Evolutionary conservation across 306 rosid species (phyloP), one percentile per base, ranked within the genome.

Genomic region (Macrotyloma uniflorum): DNA sequence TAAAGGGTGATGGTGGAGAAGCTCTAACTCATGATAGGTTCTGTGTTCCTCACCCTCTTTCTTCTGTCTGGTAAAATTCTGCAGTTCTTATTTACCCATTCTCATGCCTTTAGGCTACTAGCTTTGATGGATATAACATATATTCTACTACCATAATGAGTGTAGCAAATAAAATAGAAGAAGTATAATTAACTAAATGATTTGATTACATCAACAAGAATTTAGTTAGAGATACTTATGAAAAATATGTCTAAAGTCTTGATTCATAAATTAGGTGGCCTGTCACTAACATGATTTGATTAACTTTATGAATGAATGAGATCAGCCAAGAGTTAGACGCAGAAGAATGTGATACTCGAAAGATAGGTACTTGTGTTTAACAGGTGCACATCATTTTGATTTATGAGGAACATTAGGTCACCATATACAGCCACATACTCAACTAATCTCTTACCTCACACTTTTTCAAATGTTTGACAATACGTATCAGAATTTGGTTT

Each of bases 201-300:
- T 83, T 72, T 69, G 85, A 85, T 84, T 81, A 83, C 74, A 75
- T 71, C 77, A 86, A 86, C 92, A 65, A 77, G 87, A 85, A 72
- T 85, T 84, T 55, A 82, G 87, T 87, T 85, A 84, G 88, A 84
- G 77, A 74, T 63, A 66, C 69, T 83, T 74, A 77, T 70, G 47
- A 69, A 57, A 65, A 71, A 59, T 40, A 18, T 46, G 57, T 24
- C 26, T 22, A 6, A 72, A 42, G 69, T 8, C 2, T 38, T 8
- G 9, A 66, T 67, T 18, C 5, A 84, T 20, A 10, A 83, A 83
- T 79, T 88, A 85, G 90, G 88, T 81, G 81, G 78, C 81, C 82
- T 1, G 82, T 79, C 88, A 70, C 64, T 64, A 54, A 73, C 40
- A 65, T 28, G 30, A 9, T 26, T 24, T 32, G 7, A 14, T 8